Evolutionary conservation across 768 basidiomycete species (phyloP).

Genomic region (Stropharia rugosoannulata): DNA sequence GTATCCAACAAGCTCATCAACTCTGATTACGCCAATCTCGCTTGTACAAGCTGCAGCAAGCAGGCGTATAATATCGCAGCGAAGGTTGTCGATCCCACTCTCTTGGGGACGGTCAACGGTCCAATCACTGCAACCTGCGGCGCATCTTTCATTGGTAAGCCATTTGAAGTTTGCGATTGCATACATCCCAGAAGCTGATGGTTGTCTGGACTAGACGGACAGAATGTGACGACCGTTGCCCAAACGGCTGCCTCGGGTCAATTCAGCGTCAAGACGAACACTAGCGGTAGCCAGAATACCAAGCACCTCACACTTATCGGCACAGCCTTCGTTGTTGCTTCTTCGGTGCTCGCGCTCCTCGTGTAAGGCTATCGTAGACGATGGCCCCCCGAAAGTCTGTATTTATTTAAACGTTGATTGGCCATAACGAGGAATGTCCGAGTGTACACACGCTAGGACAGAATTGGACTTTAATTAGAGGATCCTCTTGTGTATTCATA

Average conservation of each 20-base stretch:
- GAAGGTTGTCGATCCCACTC: conserved; percentile 20
- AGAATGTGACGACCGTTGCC: conserved; percentile 30
- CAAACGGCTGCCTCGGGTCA: conserved; percentile 29
- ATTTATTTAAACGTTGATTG: too few species aligned
- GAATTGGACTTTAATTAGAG: too few species aligned
- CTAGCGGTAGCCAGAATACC: neutral
- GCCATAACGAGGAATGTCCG: too few species aligned
- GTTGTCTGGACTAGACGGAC: conserved; percentile 30
- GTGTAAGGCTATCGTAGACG: neutral
- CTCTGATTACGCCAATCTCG: conserved; percentile 29
- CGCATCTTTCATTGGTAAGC: conserved; percentile 40
- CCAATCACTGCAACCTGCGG: conserved; percentile 36
- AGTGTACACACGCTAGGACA: too few species aligned
- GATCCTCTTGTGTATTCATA: too few species aligned
- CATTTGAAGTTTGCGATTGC: neutral
- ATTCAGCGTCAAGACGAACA: conserved; percentile 6
- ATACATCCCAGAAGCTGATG: neutral
- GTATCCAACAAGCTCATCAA: conserved; percentile 24
- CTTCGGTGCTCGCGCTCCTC: conserved; percentile 1
- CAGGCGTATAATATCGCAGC: conserved; percentile 37
- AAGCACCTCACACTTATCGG: neutral
- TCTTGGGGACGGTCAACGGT: conserved; percentile 18
- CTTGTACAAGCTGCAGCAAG: conserved; percentile 47
- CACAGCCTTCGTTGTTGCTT: neutral
- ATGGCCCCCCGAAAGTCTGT: too few species aligned